Conservation (phyloP, 1,139 yeast genomes). For the Sugiyamaella neomexicana region DNA sequence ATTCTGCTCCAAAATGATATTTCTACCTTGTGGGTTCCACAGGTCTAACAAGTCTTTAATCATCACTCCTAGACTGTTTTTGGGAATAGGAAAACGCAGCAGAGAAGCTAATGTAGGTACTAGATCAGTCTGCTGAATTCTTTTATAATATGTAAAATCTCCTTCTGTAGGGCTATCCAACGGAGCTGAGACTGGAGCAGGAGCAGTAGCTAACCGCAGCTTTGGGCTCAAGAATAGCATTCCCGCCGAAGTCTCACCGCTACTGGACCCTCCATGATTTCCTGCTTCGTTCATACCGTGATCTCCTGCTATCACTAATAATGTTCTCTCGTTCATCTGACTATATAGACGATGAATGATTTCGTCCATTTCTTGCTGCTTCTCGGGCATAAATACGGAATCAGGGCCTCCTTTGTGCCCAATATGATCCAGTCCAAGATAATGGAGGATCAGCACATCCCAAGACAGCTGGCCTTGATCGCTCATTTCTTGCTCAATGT, state of each 20-base stretch:
- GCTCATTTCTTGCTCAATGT: constrained; percentile 57
- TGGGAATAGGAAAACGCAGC: constrained; percentile 80
- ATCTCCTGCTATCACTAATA: constrained; percentile 83
- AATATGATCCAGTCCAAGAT: constrained; percentile 91
- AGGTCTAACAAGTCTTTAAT: constrained; percentile 57
- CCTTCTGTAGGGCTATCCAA: constrained; percentile 45
- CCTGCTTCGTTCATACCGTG: constrained; percentile 92
- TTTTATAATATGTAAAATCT: constrained; percentile 53
- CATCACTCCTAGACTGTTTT: constrained; percentile 76
- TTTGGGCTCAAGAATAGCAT: constrained; percentile 55
- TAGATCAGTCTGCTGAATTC: constrained; percentile 76
- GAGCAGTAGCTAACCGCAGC: too few species aligned
- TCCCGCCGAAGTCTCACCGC: constrained; percentile 89
- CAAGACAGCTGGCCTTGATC: constrained; percentile 45
- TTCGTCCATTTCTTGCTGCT: constrained; percentile 82
- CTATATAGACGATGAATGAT: constrained; percentile 58
- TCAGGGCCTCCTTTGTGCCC: constrained; percentile 96
- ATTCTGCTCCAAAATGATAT: constrained; percentile 55
- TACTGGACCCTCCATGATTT: constrained; percentile 93
- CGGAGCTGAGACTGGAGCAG: constrained; percentile 28
- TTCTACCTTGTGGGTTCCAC: constrained; percentile 48
- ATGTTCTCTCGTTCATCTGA: constrained; percentile 54
- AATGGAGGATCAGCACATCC: constrained; percentile 88
- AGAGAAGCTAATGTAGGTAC: constrained; percentile 82
- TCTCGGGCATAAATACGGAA: constrained; percentile 74